Percentiles rank a stretch among this genome's conserved stretches.
Conservation (phyloP, 2,329 filamentous ascomycete genomes). For the Fusarium armeniacum region DNA sequence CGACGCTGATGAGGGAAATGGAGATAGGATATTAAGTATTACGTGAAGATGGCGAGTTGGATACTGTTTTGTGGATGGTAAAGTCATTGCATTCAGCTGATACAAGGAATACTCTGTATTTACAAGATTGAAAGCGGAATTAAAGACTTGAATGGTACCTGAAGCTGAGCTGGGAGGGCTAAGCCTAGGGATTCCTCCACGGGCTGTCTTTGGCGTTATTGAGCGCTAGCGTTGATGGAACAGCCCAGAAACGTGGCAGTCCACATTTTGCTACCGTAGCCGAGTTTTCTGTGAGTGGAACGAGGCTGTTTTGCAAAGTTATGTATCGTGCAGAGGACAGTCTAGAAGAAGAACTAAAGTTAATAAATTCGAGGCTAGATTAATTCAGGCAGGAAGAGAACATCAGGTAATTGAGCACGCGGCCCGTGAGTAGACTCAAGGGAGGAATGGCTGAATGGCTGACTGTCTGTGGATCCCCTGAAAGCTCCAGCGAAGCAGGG, state of each 20-base stretch:
- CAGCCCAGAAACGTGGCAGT: slow-evolving; percentile 5
- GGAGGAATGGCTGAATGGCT: neutral
- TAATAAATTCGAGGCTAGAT: slow-evolving; percentile 2
- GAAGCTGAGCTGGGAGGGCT: too few relatives aligned
- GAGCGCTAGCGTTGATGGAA: neutral
- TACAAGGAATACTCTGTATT: neutral
- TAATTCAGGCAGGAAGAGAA: neutral
- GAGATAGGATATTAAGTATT: too few relatives aligned
- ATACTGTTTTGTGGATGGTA: neutral
- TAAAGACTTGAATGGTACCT: neutral
- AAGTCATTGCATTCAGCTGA: neutral
- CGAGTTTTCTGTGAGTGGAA: neutral
- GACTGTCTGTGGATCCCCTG: neutral
- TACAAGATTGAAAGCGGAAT: neutral
- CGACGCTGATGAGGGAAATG: too few relatives aligned
- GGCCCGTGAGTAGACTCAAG: neutral
- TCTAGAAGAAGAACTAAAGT: neutral
- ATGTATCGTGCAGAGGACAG: neutral
- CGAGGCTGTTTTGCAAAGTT: neutral
- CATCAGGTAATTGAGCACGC: neutral
- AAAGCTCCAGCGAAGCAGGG: neutral
- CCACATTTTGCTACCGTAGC: neutral
- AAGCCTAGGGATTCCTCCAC: too few relatives aligned
- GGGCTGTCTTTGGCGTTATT: neutral
- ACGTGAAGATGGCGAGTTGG: neutral